A percentile compares a stretch with the other conserved stretches of the same genome.
phyloP scores from a whole-genome alignment of 192 early-diverging fungal genomes.

The Geosiphon pyriformis region DNA sequence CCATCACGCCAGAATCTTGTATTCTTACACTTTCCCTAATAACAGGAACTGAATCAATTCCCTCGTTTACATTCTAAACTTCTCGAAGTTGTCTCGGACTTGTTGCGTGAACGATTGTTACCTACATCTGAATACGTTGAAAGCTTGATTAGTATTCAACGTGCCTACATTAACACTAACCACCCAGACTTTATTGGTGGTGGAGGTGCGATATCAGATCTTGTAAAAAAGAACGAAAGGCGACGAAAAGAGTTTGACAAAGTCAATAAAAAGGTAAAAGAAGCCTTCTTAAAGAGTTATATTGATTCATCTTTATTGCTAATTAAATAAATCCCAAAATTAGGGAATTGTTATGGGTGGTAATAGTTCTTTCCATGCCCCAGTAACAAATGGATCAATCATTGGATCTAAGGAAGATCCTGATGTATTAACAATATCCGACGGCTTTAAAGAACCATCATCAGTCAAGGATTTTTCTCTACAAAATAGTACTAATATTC shows the following conservation, averaged over 20 bases:
- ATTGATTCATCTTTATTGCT: too few species aligned
- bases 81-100: constrained; percentile 71
- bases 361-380: background rate
- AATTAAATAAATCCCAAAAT: too few species aligned
- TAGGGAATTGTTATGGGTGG: background rate
- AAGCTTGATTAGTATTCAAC: constrained; percentile 76
- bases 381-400: background rate
- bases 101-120: constrained; percentile 66
- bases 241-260: constrained; percentile 49
- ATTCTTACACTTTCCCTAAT: too few species aligned
- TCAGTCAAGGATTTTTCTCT: background rate
- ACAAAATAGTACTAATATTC: constrained; percentile 10
- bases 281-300: too few species aligned
- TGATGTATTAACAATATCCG: constrained; percentile 5
- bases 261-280: constrained; percentile 25
- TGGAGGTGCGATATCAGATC: constrained; percentile 62
- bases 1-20: too few species aligned
- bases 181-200: constrained; percentile 83
- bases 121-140: constrained; percentile 73
- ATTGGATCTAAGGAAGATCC: constrained; percentile 2
- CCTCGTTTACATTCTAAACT: constrained; percentile 67
- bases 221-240: constrained; percentile 63
- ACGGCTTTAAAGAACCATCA: constrained; percentile 3
- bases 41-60: constrained; percentile 68
- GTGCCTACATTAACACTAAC: constrained; percentile 81